These are phyloP conservation scores for Backusella luteola DNA, from an alignment of 192 early-diverging fungal species.

Conservation along the genomic window DNA sequence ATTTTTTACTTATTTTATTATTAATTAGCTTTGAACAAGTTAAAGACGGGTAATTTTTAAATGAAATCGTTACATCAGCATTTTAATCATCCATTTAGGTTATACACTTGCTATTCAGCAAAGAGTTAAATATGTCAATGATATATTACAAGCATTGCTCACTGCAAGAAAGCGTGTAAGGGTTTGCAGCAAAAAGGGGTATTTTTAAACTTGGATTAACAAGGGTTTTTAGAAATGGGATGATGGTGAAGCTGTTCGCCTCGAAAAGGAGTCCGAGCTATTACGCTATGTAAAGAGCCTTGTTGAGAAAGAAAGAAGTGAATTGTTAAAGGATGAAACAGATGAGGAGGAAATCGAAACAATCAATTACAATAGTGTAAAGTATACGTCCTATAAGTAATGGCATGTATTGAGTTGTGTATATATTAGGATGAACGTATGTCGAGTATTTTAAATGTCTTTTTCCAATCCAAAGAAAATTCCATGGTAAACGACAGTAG, in stretches of 20 bases:
- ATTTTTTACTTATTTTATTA: background rate
- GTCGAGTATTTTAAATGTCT: conserved; percentile 41
- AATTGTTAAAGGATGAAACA: conserved; percentile 23
- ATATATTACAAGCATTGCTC: conserved; percentile 59
- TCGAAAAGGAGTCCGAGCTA: conserved; percentile 57
- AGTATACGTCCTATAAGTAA: conserved; percentile 19
- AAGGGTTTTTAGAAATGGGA: conserved; percentile 57
- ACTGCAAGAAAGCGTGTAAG: conserved; percentile 57
- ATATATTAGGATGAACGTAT: conserved; percentile 42
- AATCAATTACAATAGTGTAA: conserved; percentile 28
- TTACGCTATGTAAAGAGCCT: conserved; percentile 61
- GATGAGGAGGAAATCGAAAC: conserved; percentile 31
- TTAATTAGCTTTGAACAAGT: conserved; percentile 31
- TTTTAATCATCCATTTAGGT: conserved; percentile 35
- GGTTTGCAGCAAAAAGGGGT: background rate
- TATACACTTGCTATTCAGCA: conserved; percentile 61
- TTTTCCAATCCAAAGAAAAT: conserved; percentile 53
- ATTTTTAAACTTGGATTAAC: background rate
- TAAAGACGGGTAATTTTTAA: conserved; percentile 40
- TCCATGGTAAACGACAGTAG: conserved; percentile 17
- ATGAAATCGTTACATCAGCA: background rate
- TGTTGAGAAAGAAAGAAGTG: conserved; percentile 57
- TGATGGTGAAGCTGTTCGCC: conserved; percentile 49
- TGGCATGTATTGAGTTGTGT: background rate
- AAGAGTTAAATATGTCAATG: conserved; percentile 56